Evolutionary conservation across 495 filamentous ascomycete species (phyloP).

Genomic region (Annulohypoxylon bovei): DNA sequence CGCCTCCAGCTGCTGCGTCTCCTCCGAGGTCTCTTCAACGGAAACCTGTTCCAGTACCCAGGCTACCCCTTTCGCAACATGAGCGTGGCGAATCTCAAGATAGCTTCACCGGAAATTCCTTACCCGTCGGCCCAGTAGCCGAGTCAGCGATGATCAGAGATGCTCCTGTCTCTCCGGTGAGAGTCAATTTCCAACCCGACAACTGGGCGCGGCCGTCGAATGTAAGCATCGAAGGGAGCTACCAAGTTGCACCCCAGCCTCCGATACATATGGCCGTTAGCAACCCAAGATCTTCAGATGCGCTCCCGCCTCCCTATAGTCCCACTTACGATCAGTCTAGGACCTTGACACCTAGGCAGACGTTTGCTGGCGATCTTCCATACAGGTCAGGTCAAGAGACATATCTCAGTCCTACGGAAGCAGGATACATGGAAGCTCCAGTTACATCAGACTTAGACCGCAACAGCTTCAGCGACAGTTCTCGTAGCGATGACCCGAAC

Average conservation of each 20-base stretch:
- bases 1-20: conserved; percentile 46
- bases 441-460: conserved; percentile 45
- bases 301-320: conserved; percentile 45
- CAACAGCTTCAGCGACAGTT: conserved; percentile 46
- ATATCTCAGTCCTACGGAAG: conserved; percentile 21
- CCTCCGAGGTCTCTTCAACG: conserved; percentile 52
- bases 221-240: conserved; percentile 49
- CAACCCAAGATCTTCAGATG: conserved; percentile 49
- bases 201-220: conserved; percentile 56
- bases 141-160: conserved; percentile 52
- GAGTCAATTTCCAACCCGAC: conserved; percentile 54
- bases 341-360: conserved; percentile 35
- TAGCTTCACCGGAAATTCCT: conserved; percentile 48
- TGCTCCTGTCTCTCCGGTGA: conserved; percentile 54
- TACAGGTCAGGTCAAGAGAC: conserved; percentile 48
- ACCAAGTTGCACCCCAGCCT: conserved; percentile 5
- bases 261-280: conserved; percentile 11
- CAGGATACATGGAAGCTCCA: conserved; percentile 26
- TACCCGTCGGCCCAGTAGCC: conserved; percentile 44
- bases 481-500: conserved; percentile 48
- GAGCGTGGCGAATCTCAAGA: conserved; percentile 47
- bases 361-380: conserved; percentile 38
- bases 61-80: conserved; percentile 42
- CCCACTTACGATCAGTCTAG: conserved; percentile 33
- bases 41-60: conserved; percentile 52